Percentiles rank a stretch among this genome's conserved stretches.
Conservation (phyloP, 305 asterid genomes). For the Solanum hybrid region DNA sequence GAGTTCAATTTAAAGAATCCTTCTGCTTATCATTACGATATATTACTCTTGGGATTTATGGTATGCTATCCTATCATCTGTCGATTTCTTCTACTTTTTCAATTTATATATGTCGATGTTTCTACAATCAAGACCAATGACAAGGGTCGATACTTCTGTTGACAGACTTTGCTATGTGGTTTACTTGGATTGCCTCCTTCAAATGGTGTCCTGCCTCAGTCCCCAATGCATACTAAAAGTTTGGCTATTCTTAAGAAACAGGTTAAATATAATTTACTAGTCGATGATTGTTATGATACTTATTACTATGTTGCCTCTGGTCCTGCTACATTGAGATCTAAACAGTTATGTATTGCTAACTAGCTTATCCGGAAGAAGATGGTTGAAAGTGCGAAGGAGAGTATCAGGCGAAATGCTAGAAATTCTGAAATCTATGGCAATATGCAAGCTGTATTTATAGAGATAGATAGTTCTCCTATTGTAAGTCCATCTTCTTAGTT, state of each 20-base stretch:
- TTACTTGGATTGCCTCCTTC: constrained; percentile 79
- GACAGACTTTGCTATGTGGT: constrained; percentile 59
- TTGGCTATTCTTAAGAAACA: constrained; percentile 59
- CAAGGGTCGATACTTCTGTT: background rate
- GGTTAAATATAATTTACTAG: constrained; percentile 19
- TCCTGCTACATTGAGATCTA: background rate
- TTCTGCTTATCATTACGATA: constrained; percentile 65
- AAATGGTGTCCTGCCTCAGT: constrained; percentile 82
- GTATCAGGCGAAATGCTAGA: constrained; percentile 47
- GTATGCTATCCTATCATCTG: constrained; percentile 15
- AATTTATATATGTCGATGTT: background rate
- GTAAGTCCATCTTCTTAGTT: constrained; percentile 20
- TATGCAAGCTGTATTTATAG: constrained; percentile 71
- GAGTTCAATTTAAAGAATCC: constrained; percentile 76
- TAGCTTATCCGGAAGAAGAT: constrained; percentile 53
- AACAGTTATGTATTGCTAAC: background rate
- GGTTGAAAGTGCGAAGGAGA: constrained; percentile 64
- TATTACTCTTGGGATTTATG: constrained; percentile 64
- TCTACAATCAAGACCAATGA: background rate
- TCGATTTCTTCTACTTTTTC: background rate
- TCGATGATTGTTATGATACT: background rate
- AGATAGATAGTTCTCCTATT: constrained; percentile 45
- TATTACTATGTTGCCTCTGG: background rate
- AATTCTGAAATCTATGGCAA: constrained; percentile 59
- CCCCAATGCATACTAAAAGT: constrained; percentile 83